These are phyloP conservation scores for Santalum album DNA, from an alignment of 164 flowering plant species.

Conservation along the genomic window DNA sequence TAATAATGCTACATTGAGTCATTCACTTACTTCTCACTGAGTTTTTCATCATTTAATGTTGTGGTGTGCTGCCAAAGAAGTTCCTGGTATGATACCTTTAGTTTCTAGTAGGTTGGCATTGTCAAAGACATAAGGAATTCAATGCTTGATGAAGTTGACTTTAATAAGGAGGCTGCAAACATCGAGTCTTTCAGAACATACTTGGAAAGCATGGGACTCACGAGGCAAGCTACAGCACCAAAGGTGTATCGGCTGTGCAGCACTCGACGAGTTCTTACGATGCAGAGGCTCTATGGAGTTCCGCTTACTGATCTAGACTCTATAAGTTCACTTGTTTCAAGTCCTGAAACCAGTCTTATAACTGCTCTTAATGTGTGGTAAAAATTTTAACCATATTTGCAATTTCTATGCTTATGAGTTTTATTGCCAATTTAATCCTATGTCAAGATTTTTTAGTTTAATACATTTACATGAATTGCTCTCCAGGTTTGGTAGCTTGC, in stretches of 20 bases:
- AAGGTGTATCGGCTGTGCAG: slow-evolving; percentile 71
- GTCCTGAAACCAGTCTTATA: slow-evolving; percentile 82
- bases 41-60: neutral
- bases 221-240: slow-evolving; percentile 87
- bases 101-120: slow-evolving; percentile 62
- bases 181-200: slow-evolving; percentile 77
- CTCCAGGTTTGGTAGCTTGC: slow-evolving; percentile 96
- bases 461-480: neutral
- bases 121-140: slow-evolving; percentile 83
- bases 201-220: slow-evolving; percentile 79
- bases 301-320: slow-evolving; percentile 93
- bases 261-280: slow-evolving; percentile 64
- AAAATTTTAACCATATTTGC: slow-evolving; percentile 13
- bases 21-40: neutral
- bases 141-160: slow-evolving; percentile 98
- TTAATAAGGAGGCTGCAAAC: slow-evolving; percentile 78
- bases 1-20: too few species aligned
- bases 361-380: slow-evolving; percentile 97
- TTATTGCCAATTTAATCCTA: slow-evolving; percentile 1
- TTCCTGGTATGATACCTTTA: neutral
- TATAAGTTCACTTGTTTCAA: slow-evolving; percentile 73
- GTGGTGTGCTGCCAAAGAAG: neutral
- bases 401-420: neutral
- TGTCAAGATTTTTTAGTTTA: neutral
- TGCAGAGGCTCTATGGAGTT: slow-evolving; percentile 97